Percentiles rank a stretch among this genome's conserved stretches.
phyloP scores from a whole-genome alignment of 2,329 filamentous ascomycete genomes.

The Penicillium corylophilum region DNA sequence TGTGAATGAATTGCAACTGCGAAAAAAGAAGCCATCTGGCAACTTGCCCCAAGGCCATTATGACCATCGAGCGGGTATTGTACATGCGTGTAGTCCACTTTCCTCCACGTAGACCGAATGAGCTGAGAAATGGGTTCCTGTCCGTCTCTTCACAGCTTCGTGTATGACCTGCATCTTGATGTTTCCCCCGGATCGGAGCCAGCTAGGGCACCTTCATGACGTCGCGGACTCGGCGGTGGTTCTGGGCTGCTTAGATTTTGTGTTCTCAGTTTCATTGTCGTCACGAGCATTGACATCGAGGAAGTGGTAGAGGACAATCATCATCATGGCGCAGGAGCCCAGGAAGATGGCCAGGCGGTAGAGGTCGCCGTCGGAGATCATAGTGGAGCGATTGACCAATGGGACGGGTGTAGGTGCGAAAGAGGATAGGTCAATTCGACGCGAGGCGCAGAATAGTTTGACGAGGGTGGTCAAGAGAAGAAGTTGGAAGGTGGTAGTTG shows the following conservation, averaged over 20 bases:
- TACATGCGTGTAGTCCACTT: constrained; percentile 8
- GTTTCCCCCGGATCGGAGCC: constrained; percentile 4
- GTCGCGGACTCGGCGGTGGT: constrained; percentile 7
- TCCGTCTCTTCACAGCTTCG: neutral
- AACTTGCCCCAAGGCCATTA: constrained; percentile 3
- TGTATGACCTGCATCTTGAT: neutral
- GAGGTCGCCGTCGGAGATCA: constrained; percentile 93
- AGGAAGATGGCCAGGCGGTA: constrained; percentile 92
- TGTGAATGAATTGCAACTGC: neutral
- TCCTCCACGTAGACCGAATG: neutral
- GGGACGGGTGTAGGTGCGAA: neutral
- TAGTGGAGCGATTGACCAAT: constrained; percentile 48
- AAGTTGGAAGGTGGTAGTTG: neutral
- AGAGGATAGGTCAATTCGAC: neutral
- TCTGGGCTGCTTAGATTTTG: constrained; percentile 11
- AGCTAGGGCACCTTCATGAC: neutral
- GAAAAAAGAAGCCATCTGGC: constrained; percentile 4
- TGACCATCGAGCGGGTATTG: constrained; percentile 7
- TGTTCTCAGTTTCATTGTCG: constrained; percentile 24
- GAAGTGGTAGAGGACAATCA: constrained; percentile 95
- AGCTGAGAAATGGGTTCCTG: constrained; percentile 2
- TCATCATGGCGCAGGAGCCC: constrained; percentile 81
- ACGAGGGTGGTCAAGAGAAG: too few species aligned
- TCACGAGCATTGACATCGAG: constrained; percentile 87
- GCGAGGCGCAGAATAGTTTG: too few species aligned